A percentile compares a stretch with the other conserved stretches of the same genome.
Evolutionary conservation across 176 grass and related monocot species (phyloP).

Genomic region (Aegilops speltoides): DNA sequence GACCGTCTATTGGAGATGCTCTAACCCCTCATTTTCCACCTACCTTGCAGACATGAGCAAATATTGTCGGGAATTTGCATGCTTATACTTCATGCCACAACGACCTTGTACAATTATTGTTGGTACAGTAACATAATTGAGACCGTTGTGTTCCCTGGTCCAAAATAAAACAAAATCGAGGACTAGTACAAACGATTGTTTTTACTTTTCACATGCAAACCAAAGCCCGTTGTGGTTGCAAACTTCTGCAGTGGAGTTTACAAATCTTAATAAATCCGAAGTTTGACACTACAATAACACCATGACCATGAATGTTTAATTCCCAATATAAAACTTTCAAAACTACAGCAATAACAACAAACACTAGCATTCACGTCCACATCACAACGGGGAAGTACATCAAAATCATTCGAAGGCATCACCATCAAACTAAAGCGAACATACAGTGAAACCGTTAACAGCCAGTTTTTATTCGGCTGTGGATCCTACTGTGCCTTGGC

Average conservation of each 20-base stretch:
- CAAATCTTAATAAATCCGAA: not conserved
- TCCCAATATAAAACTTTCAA: not conserved
- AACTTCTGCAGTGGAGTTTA: not conserved
- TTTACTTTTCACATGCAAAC: not conserved
- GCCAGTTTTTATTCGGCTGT: not conserved
- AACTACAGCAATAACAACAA: not conserved
- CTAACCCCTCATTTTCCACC: too few species aligned
- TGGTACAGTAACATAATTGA: too few species aligned
- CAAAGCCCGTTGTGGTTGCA: not conserved
- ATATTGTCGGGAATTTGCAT: too few species aligned
- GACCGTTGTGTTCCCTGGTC: too few species aligned
- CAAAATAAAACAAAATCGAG: too few species aligned
- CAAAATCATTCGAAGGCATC: slow-evolving; percentile 28
- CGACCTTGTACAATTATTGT: too few species aligned
- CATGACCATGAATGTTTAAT: not conserved
- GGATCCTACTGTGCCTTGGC: not conserved
- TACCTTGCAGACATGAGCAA: too few species aligned
- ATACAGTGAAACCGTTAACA: not conserved
- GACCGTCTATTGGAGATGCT: too few species aligned
- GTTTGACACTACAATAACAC: not conserved
- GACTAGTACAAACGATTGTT: too few species aligned
- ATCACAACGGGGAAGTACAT: not conserved
- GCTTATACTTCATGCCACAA: too few species aligned
- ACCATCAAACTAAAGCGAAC: not conserved
- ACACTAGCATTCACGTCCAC: not conserved